Percentiles rank a stretch among this genome's conserved stretches.
Evolutionary conservation across 163 green algal genomes (phyloP).

Genomic region (Smithsoniella earleae): DNA sequence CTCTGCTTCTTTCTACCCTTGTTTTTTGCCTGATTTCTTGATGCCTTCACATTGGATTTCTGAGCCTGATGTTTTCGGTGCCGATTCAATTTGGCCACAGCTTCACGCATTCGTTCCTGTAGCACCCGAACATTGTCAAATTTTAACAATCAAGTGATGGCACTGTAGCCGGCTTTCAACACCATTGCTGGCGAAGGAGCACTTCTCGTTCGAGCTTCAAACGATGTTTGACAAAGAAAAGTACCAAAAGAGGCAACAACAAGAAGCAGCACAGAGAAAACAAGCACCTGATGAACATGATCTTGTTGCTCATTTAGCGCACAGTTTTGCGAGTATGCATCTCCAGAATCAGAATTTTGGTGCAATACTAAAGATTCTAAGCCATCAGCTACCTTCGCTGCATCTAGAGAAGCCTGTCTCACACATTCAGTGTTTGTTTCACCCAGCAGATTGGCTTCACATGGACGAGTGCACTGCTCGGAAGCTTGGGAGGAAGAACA

Average conservation of each 20-base stretch:
- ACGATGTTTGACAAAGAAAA: too few species aligned
- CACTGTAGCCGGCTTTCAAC: neutral
- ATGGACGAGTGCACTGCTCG: neutral
- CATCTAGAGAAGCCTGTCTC: too few species aligned
- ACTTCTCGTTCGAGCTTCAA: too few species aligned
- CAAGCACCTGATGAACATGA: too few species aligned
- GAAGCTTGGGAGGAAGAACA: neutral
- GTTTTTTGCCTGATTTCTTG: neutral
- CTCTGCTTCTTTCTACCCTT: constrained; percentile 15
- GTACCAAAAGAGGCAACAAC: neutral
- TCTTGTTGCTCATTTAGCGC: too few species aligned
- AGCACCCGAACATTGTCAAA: too few species aligned
- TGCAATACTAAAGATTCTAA: too few species aligned
- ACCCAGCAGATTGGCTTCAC: neutral
- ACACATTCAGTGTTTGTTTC: neutral
- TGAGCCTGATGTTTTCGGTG: neutral
- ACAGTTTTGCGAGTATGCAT: too few species aligned
- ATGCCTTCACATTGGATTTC: neutral
- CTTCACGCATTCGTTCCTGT: neutral
- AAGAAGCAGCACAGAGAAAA: neutral
- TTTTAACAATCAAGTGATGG: too few species aligned
- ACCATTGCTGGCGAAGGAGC: neutral
- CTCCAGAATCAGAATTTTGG: too few species aligned
- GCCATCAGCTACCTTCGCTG: too few species aligned
- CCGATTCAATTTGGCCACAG: neutral